phyloP scores from a whole-genome alignment of 176 grass and related monocot genomes.

The Avena atlantica region DNA sequence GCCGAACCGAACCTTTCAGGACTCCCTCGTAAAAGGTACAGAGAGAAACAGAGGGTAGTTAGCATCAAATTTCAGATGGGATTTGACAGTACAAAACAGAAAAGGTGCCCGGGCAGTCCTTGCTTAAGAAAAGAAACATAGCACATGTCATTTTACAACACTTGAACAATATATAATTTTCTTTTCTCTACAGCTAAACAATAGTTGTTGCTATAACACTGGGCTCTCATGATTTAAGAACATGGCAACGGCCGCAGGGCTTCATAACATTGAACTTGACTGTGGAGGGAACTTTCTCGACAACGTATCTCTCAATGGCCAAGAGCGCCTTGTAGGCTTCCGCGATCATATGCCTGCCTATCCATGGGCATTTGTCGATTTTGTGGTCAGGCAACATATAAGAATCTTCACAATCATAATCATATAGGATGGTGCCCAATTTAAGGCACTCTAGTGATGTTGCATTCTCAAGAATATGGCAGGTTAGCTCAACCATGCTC shows the following conservation, averaged over 20 bases:
- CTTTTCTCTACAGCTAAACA: background rate
- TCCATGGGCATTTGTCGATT: background rate
- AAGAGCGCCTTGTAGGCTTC: background rate
- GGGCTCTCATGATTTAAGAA: background rate
- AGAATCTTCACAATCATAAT: too few species aligned
- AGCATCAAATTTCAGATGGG: background rate
- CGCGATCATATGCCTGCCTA: background rate
- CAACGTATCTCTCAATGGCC: background rate
- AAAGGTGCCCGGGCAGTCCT: background rate
- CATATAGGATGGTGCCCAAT: background rate
- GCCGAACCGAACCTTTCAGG: conserved; percentile 11
- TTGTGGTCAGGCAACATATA: background rate
- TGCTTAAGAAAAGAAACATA: background rate
- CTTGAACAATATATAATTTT: background rate
- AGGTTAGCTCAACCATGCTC: conserved; percentile 2
- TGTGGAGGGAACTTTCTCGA: background rate
- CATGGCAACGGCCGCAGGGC: conserved; percentile 15
- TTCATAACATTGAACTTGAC: background rate
- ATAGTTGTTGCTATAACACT: background rate
- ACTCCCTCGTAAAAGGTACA: conserved; percentile 13
- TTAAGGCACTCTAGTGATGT: background rate
- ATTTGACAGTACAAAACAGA: conserved; percentile 4
- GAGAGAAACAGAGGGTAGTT: conserved; percentile 31
- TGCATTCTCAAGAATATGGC: conserved; percentile 20
- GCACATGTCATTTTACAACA: background rate